Conservation (phyloP, 345 rosid species). For the Corymbia maculata region DNA sequence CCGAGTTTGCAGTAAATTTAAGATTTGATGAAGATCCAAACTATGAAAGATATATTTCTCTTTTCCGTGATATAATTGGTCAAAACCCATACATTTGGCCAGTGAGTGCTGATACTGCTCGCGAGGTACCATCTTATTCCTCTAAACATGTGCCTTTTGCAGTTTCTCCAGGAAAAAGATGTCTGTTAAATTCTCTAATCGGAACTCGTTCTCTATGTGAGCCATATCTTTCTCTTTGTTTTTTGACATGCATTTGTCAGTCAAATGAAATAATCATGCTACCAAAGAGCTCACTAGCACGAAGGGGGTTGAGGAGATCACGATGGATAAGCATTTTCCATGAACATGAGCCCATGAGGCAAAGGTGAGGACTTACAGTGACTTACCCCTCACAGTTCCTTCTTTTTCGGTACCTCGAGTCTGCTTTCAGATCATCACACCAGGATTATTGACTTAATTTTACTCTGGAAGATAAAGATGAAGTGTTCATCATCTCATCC, state of each 20-base stretch:
- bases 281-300: neutral
- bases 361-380: neutral
- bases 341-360: neutral
- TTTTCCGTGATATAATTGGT: neutral
- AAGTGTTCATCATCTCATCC: neutral
- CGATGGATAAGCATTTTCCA: slow-evolving; percentile 1
- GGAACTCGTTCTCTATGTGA: neutral
- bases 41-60: neutral
- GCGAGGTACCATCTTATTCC: neutral
- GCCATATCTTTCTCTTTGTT: neutral
- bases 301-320: neutral
- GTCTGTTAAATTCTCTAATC: neutral
- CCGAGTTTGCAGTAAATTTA: neutral
- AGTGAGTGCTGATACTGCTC: neutral
- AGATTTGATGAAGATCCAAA: neutral
- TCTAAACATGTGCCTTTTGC: neutral
- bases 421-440: neutral
- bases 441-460: neutral
- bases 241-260: neutral
- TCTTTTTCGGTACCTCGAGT: neutral
- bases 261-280: neutral
- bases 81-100: neutral
- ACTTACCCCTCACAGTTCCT: neutral
- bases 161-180: neutral
- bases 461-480: neutral